Evolutionary conservation across 2,329 filamentous ascomycete genomes (phyloP), one percentile per base, ranked within the genome.

Genomic region (Calonectria pauciramosa): DNA sequence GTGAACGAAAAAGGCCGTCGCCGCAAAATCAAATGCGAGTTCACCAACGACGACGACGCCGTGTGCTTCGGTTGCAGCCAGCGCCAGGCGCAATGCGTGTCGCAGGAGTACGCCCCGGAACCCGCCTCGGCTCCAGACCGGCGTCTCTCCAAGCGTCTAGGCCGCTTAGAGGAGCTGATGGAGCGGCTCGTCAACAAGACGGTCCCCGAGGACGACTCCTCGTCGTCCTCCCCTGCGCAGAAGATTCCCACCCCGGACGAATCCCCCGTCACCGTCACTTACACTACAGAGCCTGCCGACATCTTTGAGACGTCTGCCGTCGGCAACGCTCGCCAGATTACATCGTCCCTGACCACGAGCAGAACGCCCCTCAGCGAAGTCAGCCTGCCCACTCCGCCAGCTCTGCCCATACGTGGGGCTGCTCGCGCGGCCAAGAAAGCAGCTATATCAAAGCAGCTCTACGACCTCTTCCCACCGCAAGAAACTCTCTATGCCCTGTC

Each of bases 21-120:
- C 63, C 87, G 90, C 59, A 92, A 92, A 81, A 86, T 89, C 30
- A 85, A 86, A 13, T 92, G 90, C 80, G 86, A 86, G 20, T 89
- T 89, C 77, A 81, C 82, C 47, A 79, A 83, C 4, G 81, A 86
- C 5, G 82, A 84, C 13, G 86, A 88, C 16, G 66, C 83, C 4
- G 76, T 86, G 2, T 92, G 90, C 72, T 81, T 86, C 36, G 86
- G 85, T 4, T 92, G 90, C 79, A 14, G 81, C 85, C 20, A 86
- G 89, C 1, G 82, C n/a, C 36, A 84, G 8, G 80, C 84, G 5
- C 75, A 73, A 63, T 90, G 89, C 70, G 70, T 90, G 36, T 86
- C 88, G 41, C 89, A 91, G 69, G 88, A 90, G 72, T 86, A 87
- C 65, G 83, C 82, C 11, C 83, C 85, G 16, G 78, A 83, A 16